phyloP scores from a whole-genome alignment of 768 basidiomycete genomes.

The Calocybe cyanea region DNA sequence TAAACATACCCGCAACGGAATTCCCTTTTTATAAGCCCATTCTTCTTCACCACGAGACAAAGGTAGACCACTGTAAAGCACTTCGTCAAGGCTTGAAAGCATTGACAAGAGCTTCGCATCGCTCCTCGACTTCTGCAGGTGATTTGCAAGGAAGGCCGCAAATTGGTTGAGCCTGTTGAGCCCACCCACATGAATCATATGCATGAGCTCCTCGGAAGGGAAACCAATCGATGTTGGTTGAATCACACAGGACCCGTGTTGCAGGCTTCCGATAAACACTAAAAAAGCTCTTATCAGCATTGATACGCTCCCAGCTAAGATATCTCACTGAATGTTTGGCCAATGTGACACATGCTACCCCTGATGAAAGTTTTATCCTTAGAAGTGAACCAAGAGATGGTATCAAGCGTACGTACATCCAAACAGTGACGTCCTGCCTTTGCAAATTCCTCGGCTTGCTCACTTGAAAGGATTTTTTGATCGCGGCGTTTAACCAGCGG shows the following conservation, averaged over 20 bases:
- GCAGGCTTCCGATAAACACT: slow-evolving; percentile 71
- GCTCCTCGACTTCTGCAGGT: slow-evolving; percentile 55
- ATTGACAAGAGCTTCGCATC: slow-evolving; percentile 56
- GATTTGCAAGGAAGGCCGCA: slow-evolving; percentile 58
- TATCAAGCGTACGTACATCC: slow-evolving; percentile 46
- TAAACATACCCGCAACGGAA: slow-evolving; percentile 54
- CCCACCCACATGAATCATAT: slow-evolving; percentile 63
- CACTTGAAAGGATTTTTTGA: slow-evolving; percentile 53
- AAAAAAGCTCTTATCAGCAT: slow-evolving; percentile 31
- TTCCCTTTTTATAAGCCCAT: slow-evolving; percentile 61
- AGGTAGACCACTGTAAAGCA: slow-evolving; percentile 63
- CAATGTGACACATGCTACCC: slow-evolving; percentile 84
- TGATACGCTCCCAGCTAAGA: slow-evolving; percentile 26
- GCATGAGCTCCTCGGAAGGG: slow-evolving; percentile 62
- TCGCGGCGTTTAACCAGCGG: slow-evolving; percentile 59
- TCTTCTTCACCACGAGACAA: slow-evolving; percentile 66
- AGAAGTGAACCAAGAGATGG: not conserved
- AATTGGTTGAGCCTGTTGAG: slow-evolving; percentile 78
- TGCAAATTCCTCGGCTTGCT: slow-evolving; percentile 42
- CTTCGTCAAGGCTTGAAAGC: slow-evolving; percentile 55
- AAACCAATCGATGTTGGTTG: slow-evolving; percentile 64
- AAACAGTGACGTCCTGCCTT: slow-evolving; percentile 66
- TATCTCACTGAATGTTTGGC: slow-evolving; percentile 65
- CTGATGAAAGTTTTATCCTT: slow-evolving; percentile 34
- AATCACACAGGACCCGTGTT: slow-evolving; percentile 67